These are phyloP conservation scores for Podaxis rugospora DNA, from an alignment of 768 basidiomycete genomes.

Conservation along the genomic window DNA sequence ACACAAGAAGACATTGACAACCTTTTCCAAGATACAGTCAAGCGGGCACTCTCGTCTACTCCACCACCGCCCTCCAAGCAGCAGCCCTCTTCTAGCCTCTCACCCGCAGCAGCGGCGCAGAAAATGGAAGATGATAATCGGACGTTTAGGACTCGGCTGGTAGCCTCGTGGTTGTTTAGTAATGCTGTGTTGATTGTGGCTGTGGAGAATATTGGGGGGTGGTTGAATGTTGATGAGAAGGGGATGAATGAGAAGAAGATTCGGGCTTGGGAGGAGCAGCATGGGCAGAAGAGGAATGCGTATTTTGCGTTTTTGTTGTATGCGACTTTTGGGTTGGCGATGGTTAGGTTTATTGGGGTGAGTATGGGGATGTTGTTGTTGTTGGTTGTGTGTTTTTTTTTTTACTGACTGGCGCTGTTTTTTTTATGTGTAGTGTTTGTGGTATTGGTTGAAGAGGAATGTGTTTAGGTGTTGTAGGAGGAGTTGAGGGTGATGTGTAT, in stretches of 20 bases:
- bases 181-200: slow-evolving; percentile 71
- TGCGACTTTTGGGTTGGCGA: slow-evolving; percentile 70
- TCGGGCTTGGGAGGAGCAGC: slow-evolving; percentile 32
- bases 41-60: slow-evolving; percentile 76
- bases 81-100: neutral
- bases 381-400: neutral
- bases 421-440: neutral
- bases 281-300: slow-evolving; percentile 39
- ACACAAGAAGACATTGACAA: slow-evolving; percentile 86
- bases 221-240: slow-evolving; percentile 26
- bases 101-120: slow-evolving; percentile 53
- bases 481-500: neutral
- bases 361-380: slow-evolving; percentile 24
- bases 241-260: slow-evolving; percentile 22
- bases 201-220: slow-evolving; percentile 71
- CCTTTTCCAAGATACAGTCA: slow-evolving; percentile 88
- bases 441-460: slow-evolving; percentile 5
- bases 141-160: slow-evolving; percentile 91
- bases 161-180: slow-evolving; percentile 74
- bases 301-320: slow-evolving; percentile 81
- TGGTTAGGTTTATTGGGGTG: slow-evolving; percentile 74
- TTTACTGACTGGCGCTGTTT: neutral
- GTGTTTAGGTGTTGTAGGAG: slow-evolving; percentile 7
- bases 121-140: slow-evolving; percentile 87
- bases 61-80: slow-evolving; percentile 24